A percentile compares a stretch with the other conserved stretches of the same genome.
Evolutionary conservation across 371 early-diverging fungal species (phyloP).

Genomic region (Aphelidium insulamus): DNA sequence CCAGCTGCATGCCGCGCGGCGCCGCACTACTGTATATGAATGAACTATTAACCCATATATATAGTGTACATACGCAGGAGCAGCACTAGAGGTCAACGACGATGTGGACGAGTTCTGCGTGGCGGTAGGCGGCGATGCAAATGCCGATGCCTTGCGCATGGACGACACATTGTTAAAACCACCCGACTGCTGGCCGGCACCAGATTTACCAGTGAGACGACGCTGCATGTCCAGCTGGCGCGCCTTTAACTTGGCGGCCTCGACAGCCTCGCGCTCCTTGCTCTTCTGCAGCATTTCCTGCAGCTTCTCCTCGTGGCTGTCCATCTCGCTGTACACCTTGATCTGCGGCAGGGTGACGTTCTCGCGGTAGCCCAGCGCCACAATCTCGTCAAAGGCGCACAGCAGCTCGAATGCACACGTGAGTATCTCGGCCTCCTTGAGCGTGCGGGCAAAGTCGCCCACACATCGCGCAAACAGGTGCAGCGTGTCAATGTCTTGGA

Average conservation of each 20-base stretch:
- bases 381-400: conserved; percentile 85
- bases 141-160: conserved; percentile 7
- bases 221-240: conserved; percentile 74
- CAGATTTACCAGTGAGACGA: too few relatives aligned
- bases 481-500: conserved; percentile 83
- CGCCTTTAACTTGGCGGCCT: conserved; percentile 75
- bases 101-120: conserved; percentile 5
- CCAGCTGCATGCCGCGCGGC: conserved; percentile 79
- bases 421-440: conserved; percentile 23
- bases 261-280: conserved; percentile 91
- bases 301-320: conserved; percentile 85
- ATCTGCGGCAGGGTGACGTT: conserved; percentile 64
- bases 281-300: conserved; percentile 67
- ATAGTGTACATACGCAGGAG: too few relatives aligned
- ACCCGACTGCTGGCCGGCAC: too few relatives aligned
- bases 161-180: not conserved
- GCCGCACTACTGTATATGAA: too few relatives aligned
- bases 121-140: conserved; percentile 7
- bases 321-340: conserved; percentile 80
- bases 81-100: not conserved
- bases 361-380: conserved; percentile 71
- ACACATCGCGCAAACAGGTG: conserved; percentile 83
- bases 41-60: too few relatives aligned
- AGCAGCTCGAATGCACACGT: conserved; percentile 60
- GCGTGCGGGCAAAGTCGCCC: conserved; percentile 26